phyloP scores from a whole-genome alignment of 306 rosid genomes.

The cucumber (Cucumis sativus) region Cucumber_9930_V3 NC_026660.2:3641001-3641500 shows the following conservation, averaged over 20 bases:
- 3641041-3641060: not conserved
- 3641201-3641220: conserved; percentile 36
- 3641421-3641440: not conserved
- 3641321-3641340: not conserved
- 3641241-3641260: conserved; percentile 8
- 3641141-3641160: conserved; percentile 24
- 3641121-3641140: conserved; percentile 11
- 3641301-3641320: not conserved
- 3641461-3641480: not conserved
- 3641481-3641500: not conserved
- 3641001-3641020: not conserved
- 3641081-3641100: conserved; percentile 21
- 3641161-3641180: conserved; percentile 15
- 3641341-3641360: no score
- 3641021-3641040: not conserved
- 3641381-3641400: not conserved
- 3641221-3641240: conserved; percentile 42
- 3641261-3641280: not conserved
- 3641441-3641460: conserved; percentile 6
- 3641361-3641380: not conserved
- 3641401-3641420: not conserved
- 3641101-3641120: conserved; percentile 7
- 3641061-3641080: not conserved
- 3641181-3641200: conserved; percentile 30
- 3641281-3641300: not conserved